Evolutionary conservation across 2,329 filamentous ascomycete species (phyloP).

Genomic region (Keithomyces neogunnii): DNA sequence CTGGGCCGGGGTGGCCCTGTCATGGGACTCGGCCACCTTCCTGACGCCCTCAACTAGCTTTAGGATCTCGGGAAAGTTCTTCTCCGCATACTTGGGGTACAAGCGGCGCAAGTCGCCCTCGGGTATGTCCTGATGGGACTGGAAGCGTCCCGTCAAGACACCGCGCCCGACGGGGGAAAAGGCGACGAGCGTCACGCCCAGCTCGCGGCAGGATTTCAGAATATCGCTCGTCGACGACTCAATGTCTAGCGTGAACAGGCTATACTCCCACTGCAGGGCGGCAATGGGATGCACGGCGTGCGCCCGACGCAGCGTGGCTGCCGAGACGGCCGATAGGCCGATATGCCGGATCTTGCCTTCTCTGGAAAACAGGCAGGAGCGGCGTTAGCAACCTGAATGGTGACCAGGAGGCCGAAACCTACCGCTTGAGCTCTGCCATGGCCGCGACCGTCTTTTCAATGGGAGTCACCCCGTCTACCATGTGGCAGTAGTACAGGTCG

Average conservation of each 20-base stretch:
- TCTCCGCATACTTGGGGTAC: constrained; percentile 14
- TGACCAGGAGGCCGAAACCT: no score
- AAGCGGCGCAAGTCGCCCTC: constrained; percentile 11
- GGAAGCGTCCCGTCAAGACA: constrained; percentile 43
- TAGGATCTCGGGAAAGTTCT: constrained; percentile 14
- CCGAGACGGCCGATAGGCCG: constrained; percentile 38
- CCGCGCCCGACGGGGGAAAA: constrained; percentile 54
- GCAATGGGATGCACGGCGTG: constrained; percentile 39
- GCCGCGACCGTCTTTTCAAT: constrained; percentile 38
- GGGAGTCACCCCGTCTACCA: constrained; percentile 30
- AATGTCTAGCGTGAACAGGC: constrained; percentile 47
- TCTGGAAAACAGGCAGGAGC: no score
- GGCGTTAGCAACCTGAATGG: no score
- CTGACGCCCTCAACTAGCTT: background rate
- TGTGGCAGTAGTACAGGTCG: constrained; percentile 47
- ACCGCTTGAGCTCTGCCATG: constrained; percentile 33
- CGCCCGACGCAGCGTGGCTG: constrained; percentile 40
- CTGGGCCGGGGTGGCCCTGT: constrained; percentile 34
- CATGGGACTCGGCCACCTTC: no score
- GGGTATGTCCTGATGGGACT: constrained; percentile 36
- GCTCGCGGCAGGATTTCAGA: constrained; percentile 43
- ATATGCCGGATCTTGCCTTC: constrained; percentile 48
- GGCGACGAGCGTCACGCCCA: constrained; percentile 46
- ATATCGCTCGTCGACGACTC: constrained; percentile 41
- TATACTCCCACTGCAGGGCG: constrained; percentile 46